Base-by-base conservation (phyloP, 192 early-diverging fungal genomes). In the Endogone sp. region DNA sequence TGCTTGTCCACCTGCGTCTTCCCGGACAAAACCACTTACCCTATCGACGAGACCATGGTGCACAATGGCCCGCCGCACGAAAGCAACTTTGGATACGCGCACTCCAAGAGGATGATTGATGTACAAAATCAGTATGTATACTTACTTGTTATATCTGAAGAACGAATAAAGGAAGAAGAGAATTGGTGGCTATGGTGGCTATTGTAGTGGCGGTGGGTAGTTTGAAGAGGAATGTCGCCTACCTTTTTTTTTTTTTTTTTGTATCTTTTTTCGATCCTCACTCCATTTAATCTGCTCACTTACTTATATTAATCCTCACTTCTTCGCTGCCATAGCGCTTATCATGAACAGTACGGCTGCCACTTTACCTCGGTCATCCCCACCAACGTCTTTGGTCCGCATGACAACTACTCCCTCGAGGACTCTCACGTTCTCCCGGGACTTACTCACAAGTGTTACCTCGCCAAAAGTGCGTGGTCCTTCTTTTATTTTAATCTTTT, bases 1-100 rank as follows among this genome's bases (percentile, higher is more conserved):
- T 93, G 92, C 73, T 84, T 93, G 56, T 93, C 91, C 0, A 93
- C 92, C 23, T 93, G 92, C 77, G 85, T 93, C 55, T 93, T 93
- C 78, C 92, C 92, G 29, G 90, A 93, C 75, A 90, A 92, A 68
- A 92, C 92, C 29, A 75, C 84, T 8, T 93, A 93, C 68, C 92
- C 92, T 59, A 92, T 93, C 74, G 89, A 93, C 64, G 92, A 93
- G 76, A 89, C 86, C 60, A 93, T 93, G 92, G 82, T 93, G 56
- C 92, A 93, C 76, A 79, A 83, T 54, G 92, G 92, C 29, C 89
- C 91, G 61, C 92, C 92, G 37, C 92, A 93, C 64, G 81, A 85
- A 13, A 89, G 86, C 28, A 93, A 93, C 81, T 93, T 85, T 75
- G 92, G 91, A 20, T 93, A 93, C 77, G 91, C 92, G 59, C 82